These are phyloP conservation scores for Aspergillus alliaceus DNA, from an alignment of 2,329 filamentous ascomycete genomes.

Conservation along the genomic window DNA sequence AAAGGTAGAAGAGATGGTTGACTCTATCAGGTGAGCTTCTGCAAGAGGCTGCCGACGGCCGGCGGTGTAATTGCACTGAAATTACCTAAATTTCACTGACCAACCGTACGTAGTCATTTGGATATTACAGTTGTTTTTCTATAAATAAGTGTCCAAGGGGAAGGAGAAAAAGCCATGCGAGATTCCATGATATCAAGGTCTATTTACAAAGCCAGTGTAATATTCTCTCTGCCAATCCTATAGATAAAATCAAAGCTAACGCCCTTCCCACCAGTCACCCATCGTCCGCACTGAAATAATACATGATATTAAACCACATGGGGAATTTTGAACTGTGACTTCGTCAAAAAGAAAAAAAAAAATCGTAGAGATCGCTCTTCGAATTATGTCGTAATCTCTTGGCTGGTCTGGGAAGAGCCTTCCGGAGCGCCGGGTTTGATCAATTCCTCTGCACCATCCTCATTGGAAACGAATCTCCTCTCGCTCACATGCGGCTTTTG, in stretches of 20 bases:
- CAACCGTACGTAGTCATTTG: too few species aligned
- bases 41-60: not conserved
- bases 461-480: constrained; percentile 75
- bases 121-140: too few species aligned
- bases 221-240: constrained; percentile 16
- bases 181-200: constrained; percentile 19
- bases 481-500: constrained; percentile 75
- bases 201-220: constrained; percentile 24
- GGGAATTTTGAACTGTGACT: constrained; percentile 4
- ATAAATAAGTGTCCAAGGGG: too few species aligned
- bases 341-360: constrained; percentile 1
- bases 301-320: constrained; percentile 20
- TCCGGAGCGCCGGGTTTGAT: constrained; percentile 59
- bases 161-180: not conserved
- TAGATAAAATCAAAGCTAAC: constrained; percentile 17
- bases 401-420: constrained; percentile 24
- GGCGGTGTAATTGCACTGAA: constrained; percentile 1
- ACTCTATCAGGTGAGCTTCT: constrained; percentile 1
- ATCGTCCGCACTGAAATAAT: constrained; percentile 24
- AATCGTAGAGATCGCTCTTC: not conserved
- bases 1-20: not conserved
- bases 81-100: not conserved
- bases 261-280: constrained; percentile 26
- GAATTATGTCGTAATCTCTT: constrained; percentile 33
- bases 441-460: constrained; percentile 66